phyloP scores from a whole-genome alignment of 345 rosid species.

The Populus davidiana region DNA sequence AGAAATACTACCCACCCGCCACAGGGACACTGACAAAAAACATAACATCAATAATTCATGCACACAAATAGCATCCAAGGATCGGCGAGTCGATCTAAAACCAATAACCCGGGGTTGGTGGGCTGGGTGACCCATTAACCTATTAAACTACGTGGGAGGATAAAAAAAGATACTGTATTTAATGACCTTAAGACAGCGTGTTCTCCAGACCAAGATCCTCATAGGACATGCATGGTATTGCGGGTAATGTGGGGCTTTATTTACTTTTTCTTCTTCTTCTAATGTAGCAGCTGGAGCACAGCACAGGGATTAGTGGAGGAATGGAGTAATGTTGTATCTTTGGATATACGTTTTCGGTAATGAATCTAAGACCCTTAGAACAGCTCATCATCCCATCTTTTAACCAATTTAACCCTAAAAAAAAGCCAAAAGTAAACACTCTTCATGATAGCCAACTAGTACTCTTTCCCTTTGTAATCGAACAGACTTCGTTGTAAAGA shows the following conservation, averaged over 20 bases:
- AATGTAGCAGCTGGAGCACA: conserved; percentile 7
- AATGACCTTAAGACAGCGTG: not conserved
- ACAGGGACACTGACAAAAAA: too few species aligned
- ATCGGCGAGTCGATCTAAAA: too few species aligned
- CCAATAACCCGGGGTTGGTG: too few species aligned
- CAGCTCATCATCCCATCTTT: conserved; percentile 10
- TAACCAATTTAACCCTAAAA: not conserved
- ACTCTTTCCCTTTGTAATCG: conserved; percentile 24
- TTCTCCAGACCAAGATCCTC: not conserved
- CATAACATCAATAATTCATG: too few species aligned
- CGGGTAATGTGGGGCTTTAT: not conserved
- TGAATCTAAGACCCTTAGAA: conserved; percentile 17
- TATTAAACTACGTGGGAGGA: too few species aligned
- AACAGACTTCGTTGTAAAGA: conserved; percentile 19
- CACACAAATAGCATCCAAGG: not conserved
- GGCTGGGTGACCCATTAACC: too few species aligned
- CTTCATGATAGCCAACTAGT: conserved; percentile 18
- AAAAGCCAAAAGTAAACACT: not conserved
- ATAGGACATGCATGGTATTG: not conserved
- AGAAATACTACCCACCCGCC: too few species aligned
- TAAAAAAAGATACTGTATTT: too few species aligned
- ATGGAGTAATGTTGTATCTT: conserved; percentile 12
- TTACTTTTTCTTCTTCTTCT: not conserved
- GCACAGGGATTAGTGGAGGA: conserved; percentile 6
- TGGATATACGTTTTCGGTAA: conserved; percentile 8